Conservation (phyloP, 768 basidiomycete species). For the Mycena olivaceomarginata region DNA sequence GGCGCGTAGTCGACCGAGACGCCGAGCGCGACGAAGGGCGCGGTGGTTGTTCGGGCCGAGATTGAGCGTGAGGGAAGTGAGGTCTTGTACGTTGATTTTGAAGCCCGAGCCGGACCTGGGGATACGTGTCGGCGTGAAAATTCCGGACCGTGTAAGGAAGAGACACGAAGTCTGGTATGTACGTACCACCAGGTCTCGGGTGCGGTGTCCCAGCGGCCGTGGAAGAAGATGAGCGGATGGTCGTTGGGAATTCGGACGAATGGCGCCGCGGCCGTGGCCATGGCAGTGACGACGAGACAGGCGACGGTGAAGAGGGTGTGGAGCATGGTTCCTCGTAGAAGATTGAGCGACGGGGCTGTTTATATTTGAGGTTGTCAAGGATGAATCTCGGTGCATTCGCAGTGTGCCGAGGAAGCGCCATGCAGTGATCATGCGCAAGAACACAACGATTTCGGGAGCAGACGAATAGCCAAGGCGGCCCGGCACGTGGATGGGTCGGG, state of each 20-base stretch:
- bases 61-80: slow-evolving; percentile 63
- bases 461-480: too few relatives aligned
- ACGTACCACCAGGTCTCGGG: slow-evolving; percentile 75
- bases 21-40: slow-evolving; percentile 65
- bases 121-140: not conserved
- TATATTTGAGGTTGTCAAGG: not conserved
- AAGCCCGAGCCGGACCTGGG: slow-evolving; percentile 72
- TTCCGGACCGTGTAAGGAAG: not conserved
- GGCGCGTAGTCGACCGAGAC: slow-evolving; percentile 68
- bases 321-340: not conserved
- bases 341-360: not conserved
- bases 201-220: slow-evolving; percentile 72
- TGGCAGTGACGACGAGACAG: not conserved
- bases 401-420: not conserved
- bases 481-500: too few relatives aligned
- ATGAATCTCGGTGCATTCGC: slow-evolving; percentile 6
- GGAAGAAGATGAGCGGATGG: slow-evolving; percentile 66
- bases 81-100: slow-evolving; percentile 66
- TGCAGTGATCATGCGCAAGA: too few relatives aligned
- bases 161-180: not conserved
- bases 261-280: not conserved
- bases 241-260: slow-evolving; percentile 51
- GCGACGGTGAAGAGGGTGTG: not conserved
- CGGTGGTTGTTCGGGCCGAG: slow-evolving; percentile 69
- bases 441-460: too few relatives aligned